Evolutionary conservation across 352 stramenopile genomes (phyloP), one percentile per base, ranked within the genome.

Genomic region (Globisporangium solare): DNA sequence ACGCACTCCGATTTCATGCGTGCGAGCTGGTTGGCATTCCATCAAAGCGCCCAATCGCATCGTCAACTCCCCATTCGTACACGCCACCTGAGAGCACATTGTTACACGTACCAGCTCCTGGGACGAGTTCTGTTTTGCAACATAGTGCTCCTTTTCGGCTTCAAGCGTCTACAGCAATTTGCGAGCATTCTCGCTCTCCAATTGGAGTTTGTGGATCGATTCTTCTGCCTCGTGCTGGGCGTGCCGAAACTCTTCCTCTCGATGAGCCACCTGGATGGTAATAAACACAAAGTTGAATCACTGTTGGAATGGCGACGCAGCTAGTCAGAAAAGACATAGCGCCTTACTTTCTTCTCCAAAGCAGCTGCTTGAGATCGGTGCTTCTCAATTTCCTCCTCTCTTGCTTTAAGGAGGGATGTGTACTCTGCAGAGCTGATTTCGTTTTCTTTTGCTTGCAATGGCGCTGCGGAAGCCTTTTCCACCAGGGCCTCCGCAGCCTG

Each of bases 1-100:
- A 89, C 46, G 51, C 72, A 86, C 55, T 92, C 81, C 15, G 73
- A 66, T 60, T 92, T 92, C 55, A 89, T 71, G 40, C 83, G 76
- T 32, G 75, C 63, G 53, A 86, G 46, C 81, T 89, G 53, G 27
- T 35, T 35, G 27, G 27, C 5, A 35, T 35, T 35, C 27, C 27
- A 35, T 35, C 27, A 35, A 35, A 35, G 27, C 27, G 10, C 27
- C 27, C 27, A 35, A 11, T 10, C 27, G 27, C 27, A 35, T 35
- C 5, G 6, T 35, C 6, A 35, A 35, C 27, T 35, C 7, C 27
- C 27, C 27, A 35, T 11, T 27, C 27, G 7, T 35, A 35, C 27
- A 6, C 27, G 27, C 27, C 27, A 35, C 27, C 27, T 7, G 7
- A 35, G 5, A 35, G 10, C 10, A 35, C 27, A 35, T 35, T 35